phyloP scores from a whole-genome alignment of 2,329 filamentous ascomycete genomes.

The Cordyceps sp. region DNA sequence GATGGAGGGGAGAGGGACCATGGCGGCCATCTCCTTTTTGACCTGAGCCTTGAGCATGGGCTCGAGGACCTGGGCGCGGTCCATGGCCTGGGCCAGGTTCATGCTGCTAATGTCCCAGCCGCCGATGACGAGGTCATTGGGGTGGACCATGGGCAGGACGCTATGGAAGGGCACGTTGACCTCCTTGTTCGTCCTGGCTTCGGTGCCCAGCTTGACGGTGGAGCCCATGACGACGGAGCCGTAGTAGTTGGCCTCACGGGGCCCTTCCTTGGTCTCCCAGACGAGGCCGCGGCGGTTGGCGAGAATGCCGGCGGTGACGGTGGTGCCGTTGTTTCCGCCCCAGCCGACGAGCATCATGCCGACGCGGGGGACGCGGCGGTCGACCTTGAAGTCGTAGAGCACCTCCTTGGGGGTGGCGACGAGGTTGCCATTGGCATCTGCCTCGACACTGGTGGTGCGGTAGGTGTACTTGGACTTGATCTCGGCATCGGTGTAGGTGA shows the following conservation, averaged over 20 bases:
- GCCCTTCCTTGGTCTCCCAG: conserved; percentile 90
- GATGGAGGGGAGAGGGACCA: conserved; percentile 83
- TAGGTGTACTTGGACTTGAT: conserved; percentile 95
- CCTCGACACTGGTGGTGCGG: conserved; percentile 73
- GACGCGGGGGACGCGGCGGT: conserved; percentile 81
- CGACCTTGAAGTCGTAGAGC: conserved; percentile 92
- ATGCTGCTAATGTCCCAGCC: conserved; percentile 95
- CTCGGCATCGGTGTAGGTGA: conserved; percentile 71
- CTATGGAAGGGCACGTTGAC: conserved; percentile 94
- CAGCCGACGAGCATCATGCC: conserved; percentile 96
- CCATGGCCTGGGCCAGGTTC: conserved; percentile 84
- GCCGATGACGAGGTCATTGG: conserved; percentile 85
- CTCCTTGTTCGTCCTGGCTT: conserved; percentile 68
- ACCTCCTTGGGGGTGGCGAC: conserved; percentile 78
- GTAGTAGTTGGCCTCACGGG: conserved; percentile 85
- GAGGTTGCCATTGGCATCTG: conserved; percentile 56
- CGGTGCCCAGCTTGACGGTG: conserved; percentile 88
- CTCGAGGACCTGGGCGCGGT: conserved; percentile 87
- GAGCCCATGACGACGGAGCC: conserved; percentile 95
- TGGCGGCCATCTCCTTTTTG: conserved; percentile 78
- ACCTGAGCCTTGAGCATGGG: conserved; percentile 83
- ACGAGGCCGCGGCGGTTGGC: conserved; percentile 75
- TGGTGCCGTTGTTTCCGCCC: conserved; percentile 97
- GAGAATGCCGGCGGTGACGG: conserved; percentile 90
- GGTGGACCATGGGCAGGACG: conserved; percentile 90